phyloP scores from a whole-genome alignment of 345 rosid genomes.

The Linum tenue region DNA sequence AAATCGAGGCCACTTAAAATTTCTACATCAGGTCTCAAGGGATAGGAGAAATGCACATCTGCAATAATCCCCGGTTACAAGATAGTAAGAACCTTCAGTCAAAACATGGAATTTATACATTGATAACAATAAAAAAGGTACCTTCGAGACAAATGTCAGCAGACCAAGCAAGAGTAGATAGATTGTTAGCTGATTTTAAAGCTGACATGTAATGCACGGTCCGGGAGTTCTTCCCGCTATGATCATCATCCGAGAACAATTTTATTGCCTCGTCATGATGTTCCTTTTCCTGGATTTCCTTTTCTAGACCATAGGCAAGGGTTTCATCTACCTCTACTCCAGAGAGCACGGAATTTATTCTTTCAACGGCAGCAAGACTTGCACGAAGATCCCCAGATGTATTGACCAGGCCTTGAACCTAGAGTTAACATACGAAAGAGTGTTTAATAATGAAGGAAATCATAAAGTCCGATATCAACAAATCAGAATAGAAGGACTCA shows the following conservation, averaged over 20 bases:
- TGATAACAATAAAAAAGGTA: constrained; percentile 13
- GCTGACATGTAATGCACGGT: constrained; percentile 61
- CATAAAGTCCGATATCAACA: constrained; percentile 3
- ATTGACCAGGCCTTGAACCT: constrained; percentile 98
- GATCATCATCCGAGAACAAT: constrained; percentile 46
- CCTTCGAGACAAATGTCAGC: constrained; percentile 87
- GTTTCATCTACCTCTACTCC: constrained; percentile 75
- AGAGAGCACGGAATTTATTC: constrained; percentile 74
- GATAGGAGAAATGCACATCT: constrained; percentile 87
- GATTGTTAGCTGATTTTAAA: constrained; percentile 47
- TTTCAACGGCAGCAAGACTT: constrained; percentile 73
- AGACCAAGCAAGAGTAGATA: constrained; percentile 62
- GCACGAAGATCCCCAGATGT: constrained; percentile 95
- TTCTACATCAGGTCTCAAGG: constrained; percentile 70
- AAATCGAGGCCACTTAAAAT: constrained; percentile 63
- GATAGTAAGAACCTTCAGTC: background rate
- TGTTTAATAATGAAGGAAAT: constrained; percentile 7
- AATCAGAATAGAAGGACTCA: constrained; percentile 33
- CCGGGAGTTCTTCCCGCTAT: constrained; percentile 30
- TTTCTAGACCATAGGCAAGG: constrained; percentile 84
- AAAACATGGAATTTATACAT: background rate
- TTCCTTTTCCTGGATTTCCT: constrained; percentile 55
- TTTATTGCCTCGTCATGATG: constrained; percentile 41
- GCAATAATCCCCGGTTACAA: constrained; percentile 14
- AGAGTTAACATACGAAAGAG: constrained; percentile 11